A percentile compares a stretch with the other conserved stretches of the same genome.
phyloP scores from a whole-genome alignment of 352 stramenopile species.

The Elongisporangium prolatum region DNA sequence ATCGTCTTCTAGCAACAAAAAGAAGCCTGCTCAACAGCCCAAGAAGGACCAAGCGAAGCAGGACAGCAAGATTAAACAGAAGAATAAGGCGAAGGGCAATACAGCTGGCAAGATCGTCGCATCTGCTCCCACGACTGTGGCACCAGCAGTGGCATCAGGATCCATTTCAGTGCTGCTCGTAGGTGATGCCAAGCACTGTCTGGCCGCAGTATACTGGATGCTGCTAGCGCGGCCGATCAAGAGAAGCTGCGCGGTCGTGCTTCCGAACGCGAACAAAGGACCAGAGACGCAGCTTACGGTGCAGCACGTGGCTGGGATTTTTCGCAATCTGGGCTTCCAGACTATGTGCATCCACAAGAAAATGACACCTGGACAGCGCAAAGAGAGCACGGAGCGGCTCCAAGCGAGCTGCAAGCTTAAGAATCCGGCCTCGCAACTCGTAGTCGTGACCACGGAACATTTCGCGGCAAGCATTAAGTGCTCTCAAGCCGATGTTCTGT shows the following conservation, averaged over 20 bases:
- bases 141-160: conserved; percentile 7
- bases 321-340: conserved; percentile 57
- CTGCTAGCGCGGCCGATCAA: conserved; percentile 33
- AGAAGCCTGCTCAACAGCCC: not conserved
- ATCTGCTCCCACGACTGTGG: conserved; percentile 12
- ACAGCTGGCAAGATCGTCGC: conserved; percentile 16
- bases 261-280: conserved; percentile 26
- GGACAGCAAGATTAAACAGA: conserved; percentile 1
- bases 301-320: conserved; percentile 29
- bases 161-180: conserved; percentile 19
- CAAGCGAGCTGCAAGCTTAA: not conserved
- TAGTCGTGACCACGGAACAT: conserved; percentile 64
- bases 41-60: not conserved
- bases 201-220: conserved; percentile 57
- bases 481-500: conserved; percentile 26
- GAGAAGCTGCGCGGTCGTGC: conserved; percentile 41
- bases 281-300: conserved; percentile 11
- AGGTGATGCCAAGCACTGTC: conserved; percentile 27
- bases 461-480: conserved; percentile 28
- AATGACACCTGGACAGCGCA: conserved; percentile 50
- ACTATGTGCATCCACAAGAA: conserved; percentile 66
- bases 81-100: conserved; percentile 9
- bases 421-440: conserved; percentile 15
- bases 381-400: conserved; percentile 49
- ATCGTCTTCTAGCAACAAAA: conserved; percentile 10